Percentiles rank a stretch among this genome's conserved stretches.
Conservation (phyloP, 2,329 filamentous ascomycete species). For the Fonsecaea erecta region DNA sequence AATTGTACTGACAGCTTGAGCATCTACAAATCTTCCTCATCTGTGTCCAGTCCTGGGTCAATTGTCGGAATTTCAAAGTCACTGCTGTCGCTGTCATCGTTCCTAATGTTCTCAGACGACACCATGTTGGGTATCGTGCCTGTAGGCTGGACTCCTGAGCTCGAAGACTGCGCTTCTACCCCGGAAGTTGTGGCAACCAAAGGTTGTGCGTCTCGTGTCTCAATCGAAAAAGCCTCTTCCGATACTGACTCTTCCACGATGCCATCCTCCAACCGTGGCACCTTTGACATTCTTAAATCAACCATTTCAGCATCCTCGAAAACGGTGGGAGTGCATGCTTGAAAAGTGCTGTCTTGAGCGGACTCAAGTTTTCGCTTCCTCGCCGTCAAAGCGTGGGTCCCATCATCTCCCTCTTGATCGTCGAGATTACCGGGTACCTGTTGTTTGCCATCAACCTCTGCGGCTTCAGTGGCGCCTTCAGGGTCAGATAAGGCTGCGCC, state of each 20-base stretch:
- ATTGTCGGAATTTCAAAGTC: constrained; percentile 57
- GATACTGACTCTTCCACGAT: neutral
- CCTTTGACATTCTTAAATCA: constrained; percentile 10
- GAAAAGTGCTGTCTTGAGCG: neutral
- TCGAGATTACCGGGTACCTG: neutral
- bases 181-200: neutral
- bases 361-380: constrained; percentile 16
- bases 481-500: constrained; percentile 49
- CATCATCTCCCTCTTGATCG: neutral
- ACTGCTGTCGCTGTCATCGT: constrained; percentile 45
- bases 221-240: neutral
- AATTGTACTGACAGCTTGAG: neutral
- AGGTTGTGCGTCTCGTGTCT: neutral
- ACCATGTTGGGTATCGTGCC: neutral
- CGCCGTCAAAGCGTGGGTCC: neutral
- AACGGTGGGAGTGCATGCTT: neutral
- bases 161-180: neutral
- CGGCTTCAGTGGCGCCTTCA: constrained; percentile 53
- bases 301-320: neutral
- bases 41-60: constrained; percentile 53
- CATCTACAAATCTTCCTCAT: constrained; percentile 47
- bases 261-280: constrained; percentile 14
- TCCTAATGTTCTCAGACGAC: neutral
- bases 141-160: neutral
- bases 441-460: constrained; percentile 43